Evolutionary conservation across 1,284 basidiomycete species (phyloP), one percentile per base, ranked within the genome.

Genomic region (Ganoderma multipileum): DNA sequence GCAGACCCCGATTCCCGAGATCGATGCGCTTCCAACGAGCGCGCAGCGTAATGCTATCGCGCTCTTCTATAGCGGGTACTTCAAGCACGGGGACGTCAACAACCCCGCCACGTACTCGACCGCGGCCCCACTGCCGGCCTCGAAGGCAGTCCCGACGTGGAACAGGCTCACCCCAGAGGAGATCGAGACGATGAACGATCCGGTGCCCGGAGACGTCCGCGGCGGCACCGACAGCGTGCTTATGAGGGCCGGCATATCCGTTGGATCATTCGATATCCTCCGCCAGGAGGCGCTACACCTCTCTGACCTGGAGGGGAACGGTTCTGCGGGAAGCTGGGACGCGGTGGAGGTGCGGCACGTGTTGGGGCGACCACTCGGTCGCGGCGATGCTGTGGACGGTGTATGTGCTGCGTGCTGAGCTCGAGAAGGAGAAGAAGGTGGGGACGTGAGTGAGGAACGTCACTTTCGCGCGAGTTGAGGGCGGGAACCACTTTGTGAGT

Each of bases 331-430:
- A 41, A 57, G 67, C 28, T 68, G 65, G 64, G 33, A 55, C 11
- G 47, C 44, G 2, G 67, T 68, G 12, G 65, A 70, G 57, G 55
- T 68, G 11, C 63, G 67, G 28, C 61, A 64, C 6, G 8, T 72
- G 39, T 72, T 72, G 71, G 71, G 38, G 65, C 52, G 67, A 70
- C 44, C 47, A 38, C 18, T 68, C 71, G 1, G 14, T 60, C 5
- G 58, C 39, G 38, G 36, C 58, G 2, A 60, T 60, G 58, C 23
- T 60, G 36, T 60, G n/a, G 12, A 20, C n/a, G 36, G 23, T 38
- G n/a, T n/a, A 26, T 20, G 38, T 8, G 23, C 8, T 60, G 58
- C 20, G 16, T 3, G 58, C 39, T 4, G 58, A 60, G 38, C 36
- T 60, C 3, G 36, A 39, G 36, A 60, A 28, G 58, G n/a, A 60